These are phyloP conservation scores for Hawksworthiomyces lignivorus DNA, from an alignment of 2,329 filamentous ascomycete species.

Conservation along the genomic window DNA sequence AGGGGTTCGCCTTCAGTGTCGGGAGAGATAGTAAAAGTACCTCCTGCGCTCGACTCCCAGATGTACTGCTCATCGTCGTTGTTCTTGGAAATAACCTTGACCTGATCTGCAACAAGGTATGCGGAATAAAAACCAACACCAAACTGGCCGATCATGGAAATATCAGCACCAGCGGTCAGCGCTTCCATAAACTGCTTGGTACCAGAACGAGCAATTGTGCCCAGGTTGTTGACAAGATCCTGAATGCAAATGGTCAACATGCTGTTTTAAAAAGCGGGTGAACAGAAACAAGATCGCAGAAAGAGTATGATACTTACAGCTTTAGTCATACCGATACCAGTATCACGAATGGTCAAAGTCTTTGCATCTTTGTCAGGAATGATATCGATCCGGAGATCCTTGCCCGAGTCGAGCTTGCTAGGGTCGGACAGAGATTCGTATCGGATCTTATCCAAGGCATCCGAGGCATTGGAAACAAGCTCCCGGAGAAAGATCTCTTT, in stretches of 20 bases:
- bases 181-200: constrained; percentile 99
- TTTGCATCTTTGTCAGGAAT: constrained; percentile 96
- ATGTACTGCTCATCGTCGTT: constrained; percentile 99
- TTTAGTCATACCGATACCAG: constrained; percentile 99
- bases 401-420: constrained; percentile 92
- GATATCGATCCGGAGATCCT: constrained; percentile 98
- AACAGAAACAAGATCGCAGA: background rate
- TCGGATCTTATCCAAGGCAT: constrained; percentile 99
- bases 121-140: constrained; percentile 99
- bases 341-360: constrained; percentile 95
- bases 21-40: constrained; percentile 87
- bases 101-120: constrained; percentile 96
- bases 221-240: constrained; percentile 99
- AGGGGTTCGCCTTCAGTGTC: constrained; percentile 88
- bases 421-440: constrained; percentile 97
- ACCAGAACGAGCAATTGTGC: constrained; percentile 97
- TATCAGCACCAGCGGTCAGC: constrained; percentile 93
- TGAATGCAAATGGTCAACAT: constrained; percentile 24
- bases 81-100: constrained; percentile 95
- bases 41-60: constrained; percentile 96
- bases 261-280: background rate
- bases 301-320: constrained; percentile 60
- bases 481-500: constrained; percentile 99
- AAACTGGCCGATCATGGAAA: constrained; percentile 99
- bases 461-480: constrained; percentile 95